Evolutionary conservation across 164 flowering plant species (phyloP).

Genomic region (Annona cherimola): DNA sequence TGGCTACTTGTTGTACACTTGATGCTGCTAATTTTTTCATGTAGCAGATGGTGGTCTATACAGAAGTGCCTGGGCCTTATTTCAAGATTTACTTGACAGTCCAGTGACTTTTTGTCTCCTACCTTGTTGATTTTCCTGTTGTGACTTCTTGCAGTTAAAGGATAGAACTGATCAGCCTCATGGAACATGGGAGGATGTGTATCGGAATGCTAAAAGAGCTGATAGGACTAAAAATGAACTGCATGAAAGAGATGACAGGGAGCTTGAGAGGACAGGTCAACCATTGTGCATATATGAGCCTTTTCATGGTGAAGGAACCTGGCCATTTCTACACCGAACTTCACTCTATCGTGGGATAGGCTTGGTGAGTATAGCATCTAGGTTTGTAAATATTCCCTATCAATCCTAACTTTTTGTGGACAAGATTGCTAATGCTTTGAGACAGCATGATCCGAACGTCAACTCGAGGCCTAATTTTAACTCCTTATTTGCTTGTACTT

Average conservation of each 20-base stretch:
- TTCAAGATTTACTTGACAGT: neutral
- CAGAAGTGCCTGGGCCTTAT: neutral
- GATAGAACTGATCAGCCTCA: constrained; percentile 78
- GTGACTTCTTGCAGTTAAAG: constrained; percentile 58
- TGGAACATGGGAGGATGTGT: constrained; percentile 98
- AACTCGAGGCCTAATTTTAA: no score
- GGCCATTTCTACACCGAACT: constrained; percentile 77
- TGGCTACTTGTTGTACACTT: neutral
- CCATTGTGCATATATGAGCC: constrained; percentile 92
- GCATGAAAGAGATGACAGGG: constrained; percentile 98
- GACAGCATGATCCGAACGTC: no score
- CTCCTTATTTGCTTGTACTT: no score
- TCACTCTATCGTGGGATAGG: constrained; percentile 94
- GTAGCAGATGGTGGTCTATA: neutral
- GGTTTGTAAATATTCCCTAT: neutral
- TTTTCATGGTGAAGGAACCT: constrained; percentile 81
- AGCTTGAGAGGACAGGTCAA: constrained; percentile 95
- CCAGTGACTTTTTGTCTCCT: neutral
- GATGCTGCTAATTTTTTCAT: neutral
- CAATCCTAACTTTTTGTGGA: neutral
- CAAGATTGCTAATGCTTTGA: neutral
- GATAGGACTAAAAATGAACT: constrained; percentile 70
- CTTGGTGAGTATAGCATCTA: constrained; percentile 49
- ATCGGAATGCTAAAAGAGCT: constrained; percentile 73
- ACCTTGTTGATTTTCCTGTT: constrained; percentile 5